Evolutionary conservation across 345 rosid genomes (phyloP).

Genomic region (Eucalyptus marginata): DNA sequence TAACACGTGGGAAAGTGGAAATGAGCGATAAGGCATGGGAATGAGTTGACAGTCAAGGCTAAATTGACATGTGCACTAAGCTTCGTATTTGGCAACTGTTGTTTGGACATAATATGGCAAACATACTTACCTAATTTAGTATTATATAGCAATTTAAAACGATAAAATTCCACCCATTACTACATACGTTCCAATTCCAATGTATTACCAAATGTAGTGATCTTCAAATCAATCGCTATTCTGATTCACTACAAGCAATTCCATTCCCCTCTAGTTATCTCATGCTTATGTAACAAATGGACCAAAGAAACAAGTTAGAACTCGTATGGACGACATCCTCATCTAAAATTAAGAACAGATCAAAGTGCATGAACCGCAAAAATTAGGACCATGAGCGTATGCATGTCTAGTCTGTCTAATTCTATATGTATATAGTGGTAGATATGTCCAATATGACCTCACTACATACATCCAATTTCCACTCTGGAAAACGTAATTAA

Average conservation of each 20-base stretch:
- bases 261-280: neutral
- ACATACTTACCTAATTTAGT: neutral
- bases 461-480: neutral
- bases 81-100: neutral
- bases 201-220: neutral
- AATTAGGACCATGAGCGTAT: neutral
- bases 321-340: neutral
- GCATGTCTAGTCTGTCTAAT: neutral
- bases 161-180: neutral
- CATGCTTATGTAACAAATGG: neutral
- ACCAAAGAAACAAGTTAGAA: neutral
- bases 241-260: neutral
- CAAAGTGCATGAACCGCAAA: neutral
- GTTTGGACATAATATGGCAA: neutral
- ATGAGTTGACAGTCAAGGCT: neutral
- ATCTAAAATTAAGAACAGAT: neutral
- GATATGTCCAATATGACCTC: neutral
- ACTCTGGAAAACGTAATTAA: neutral
- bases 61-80: neutral
- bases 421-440: neutral
- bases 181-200: neutral
- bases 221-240: neutral
- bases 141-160: neutral
- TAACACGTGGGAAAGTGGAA: too few relatives aligned
- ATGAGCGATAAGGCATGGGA: too few relatives aligned